Evolutionary conservation across 257 asterid species (phyloP), one percentile per base, ranked within the genome.

Genomic region (Solanum virginianum): DNA sequence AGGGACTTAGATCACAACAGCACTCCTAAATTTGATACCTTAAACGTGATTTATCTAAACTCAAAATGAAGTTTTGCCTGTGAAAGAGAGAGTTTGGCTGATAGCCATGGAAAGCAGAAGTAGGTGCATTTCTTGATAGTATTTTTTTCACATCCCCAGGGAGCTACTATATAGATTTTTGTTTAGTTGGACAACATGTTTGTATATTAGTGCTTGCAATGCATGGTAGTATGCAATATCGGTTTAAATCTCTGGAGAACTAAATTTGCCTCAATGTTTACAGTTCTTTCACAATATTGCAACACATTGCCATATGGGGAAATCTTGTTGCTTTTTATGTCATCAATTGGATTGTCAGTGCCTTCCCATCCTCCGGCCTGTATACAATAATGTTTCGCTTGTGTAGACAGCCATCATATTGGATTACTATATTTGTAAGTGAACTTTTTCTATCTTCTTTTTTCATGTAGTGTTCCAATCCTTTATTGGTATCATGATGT

Each of bases 271-370:
- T 80, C 85, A 88, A 69, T 87, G 53, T 85, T 84, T 84, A 26
- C 97, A 96, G 99, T 85, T 96, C 98, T 83, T 96, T 94, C 90
- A 93, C 99, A 80, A 65, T 89, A 41, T 85, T 95, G 92, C 99
- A 96, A 90, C 98, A 94, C 89, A 71, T 94, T 55, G 99, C 98
- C 24, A 95, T 96, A 74, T 96, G 99, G 99, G 99, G 98, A 88
- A 96, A 96, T 87, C 93, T 96, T 86, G 87, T 94, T n/a, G 97
- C 87, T 8, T 96, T 96, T 82, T 96, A 96, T 80, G 91, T 89
- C 90, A 96, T 96, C 89, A 96, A 96, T 92, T 94, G 89, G 95
- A 92, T 96, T 29, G 94, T 96, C 81, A 96, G 99, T 89, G 93
- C 98, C 66, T 66, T 95, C 85, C 99, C 99, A 55, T 85, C 98